phyloP scores from a whole-genome alignment of 805 yeast genomes.

The Starmerella stigmatis region DNA sequence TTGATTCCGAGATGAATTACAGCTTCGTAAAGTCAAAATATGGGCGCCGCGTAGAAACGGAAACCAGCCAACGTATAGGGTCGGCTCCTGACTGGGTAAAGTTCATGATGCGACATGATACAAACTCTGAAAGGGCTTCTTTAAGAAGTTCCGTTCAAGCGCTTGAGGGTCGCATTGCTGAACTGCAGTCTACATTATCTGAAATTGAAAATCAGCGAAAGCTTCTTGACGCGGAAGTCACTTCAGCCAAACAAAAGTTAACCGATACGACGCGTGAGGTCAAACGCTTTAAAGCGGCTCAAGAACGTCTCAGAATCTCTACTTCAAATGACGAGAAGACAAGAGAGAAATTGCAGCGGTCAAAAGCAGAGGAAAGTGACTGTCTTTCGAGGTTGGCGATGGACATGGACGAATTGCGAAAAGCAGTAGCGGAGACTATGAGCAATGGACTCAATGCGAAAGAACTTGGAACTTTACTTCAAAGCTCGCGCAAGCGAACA shows the following conservation, averaged over 20 bases:
- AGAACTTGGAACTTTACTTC: background rate
- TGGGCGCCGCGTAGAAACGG: slow-evolving; percentile 10
- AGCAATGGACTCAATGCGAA: background rate
- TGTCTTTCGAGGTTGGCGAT: too few relatives aligned
- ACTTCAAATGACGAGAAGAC: background rate
- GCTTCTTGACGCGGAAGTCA: too few relatives aligned
- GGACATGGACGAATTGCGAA: background rate
- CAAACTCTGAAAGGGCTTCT: background rate
- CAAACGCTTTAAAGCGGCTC: background rate
- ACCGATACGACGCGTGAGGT: background rate
- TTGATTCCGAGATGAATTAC: slow-evolving; percentile 2
- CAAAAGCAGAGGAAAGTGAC: background rate
- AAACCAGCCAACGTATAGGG: background rate
- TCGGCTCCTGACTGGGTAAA: slow-evolving; percentile 1
- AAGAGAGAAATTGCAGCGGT: background rate
- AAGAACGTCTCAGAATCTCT: background rate
- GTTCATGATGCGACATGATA: slow-evolving; percentile 11
- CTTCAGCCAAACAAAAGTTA: too few relatives aligned
- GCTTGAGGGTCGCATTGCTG: background rate
- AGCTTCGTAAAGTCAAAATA: slow-evolving; percentile 6
- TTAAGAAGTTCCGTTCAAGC: background rate
- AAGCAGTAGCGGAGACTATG: background rate
- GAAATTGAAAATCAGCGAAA: too few relatives aligned
- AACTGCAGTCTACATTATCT: background rate
- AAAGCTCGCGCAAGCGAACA: background rate